Evolutionary conservation across 257 asterid species (phyloP).

Genomic region (Nicotiana tomentosiformis): DNA sequence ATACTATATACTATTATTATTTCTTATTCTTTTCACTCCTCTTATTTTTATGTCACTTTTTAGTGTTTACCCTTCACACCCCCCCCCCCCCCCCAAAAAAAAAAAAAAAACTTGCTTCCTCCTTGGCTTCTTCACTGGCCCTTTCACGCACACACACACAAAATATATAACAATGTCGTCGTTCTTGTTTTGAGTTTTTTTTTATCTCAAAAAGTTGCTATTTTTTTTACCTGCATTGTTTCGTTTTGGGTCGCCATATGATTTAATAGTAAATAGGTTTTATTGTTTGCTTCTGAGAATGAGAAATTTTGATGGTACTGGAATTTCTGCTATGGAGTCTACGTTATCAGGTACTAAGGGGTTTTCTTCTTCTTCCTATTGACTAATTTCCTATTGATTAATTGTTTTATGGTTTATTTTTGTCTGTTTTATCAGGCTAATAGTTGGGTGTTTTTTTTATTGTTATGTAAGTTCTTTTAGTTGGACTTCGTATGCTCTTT

Average conservation of each 20-base stretch:
- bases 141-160: background rate
- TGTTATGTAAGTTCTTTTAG: background rate
- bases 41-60: background rate
- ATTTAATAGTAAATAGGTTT: background rate
- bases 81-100: background rate
- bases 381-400: no score
- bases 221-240: constrained; percentile 4
- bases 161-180: background rate
- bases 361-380: background rate
- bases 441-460: background rate
- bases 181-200: constrained; percentile 4
- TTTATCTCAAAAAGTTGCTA: constrained; percentile 3
- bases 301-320: constrained; percentile 22
- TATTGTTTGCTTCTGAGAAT: constrained; percentile 5
- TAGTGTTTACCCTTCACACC: constrained; percentile 2
- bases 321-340: constrained; percentile 19
- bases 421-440: background rate
- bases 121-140: background rate
- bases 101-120: background rate
- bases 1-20: background rate
- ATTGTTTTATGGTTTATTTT: constrained; percentile 1
- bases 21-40: background rate
- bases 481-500: background rate
- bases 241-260: background rate
- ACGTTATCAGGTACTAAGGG: constrained; percentile 21